Evolutionary conservation across 345 rosid species (phyloP), one percentile per base, ranked within the genome.

Genomic region (Dovyalis caffra): DNA sequence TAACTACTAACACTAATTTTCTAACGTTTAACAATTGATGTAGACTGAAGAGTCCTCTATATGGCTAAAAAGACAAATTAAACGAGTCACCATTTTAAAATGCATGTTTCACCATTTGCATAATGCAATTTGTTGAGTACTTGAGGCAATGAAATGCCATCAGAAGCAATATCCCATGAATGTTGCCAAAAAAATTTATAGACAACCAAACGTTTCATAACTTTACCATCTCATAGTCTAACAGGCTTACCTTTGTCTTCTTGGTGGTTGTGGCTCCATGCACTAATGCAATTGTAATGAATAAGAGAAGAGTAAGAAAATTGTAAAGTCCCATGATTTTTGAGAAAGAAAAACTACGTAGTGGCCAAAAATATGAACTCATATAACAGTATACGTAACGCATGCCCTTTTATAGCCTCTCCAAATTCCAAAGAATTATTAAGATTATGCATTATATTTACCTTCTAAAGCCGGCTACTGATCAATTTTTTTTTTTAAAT

Each of bases 191-290:
- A 37, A 37, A 7, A 8, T 8, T 37, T 11, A 37, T 6, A 37
- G 40, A 11, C 40, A 37, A 37, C 8, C 10, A 37, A 7, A 11
- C 40, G 8, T 37, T 37, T 37, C 40, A 8, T 37, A 37, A 37
- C 40, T 37, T 37, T 9, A 37, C 12, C 6, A 37, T 8, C 40
- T 37, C 40, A 8, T 37, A 37, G 40, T 8, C 40, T 37, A 9
- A 8, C 40, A 37, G 12, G 61, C 18, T 25, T 45, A 73, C 86
- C 84, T 78, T 82, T 40, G 77, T 84, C 53, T 75, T 74, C 45
- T 7, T 23, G 12, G 40, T 12, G 18, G 65, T n/a, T 26, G 76
- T 62, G 66, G 37, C 70, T 72, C 81, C 88, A 74, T 69, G 69
- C 3, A 68, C 69, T 40, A 78, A 56, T 69, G 76, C 76, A 64